Evolutionary conservation across 805 yeast genomes (phyloP).

Genomic region (Teunomyces tritomae): DNA sequence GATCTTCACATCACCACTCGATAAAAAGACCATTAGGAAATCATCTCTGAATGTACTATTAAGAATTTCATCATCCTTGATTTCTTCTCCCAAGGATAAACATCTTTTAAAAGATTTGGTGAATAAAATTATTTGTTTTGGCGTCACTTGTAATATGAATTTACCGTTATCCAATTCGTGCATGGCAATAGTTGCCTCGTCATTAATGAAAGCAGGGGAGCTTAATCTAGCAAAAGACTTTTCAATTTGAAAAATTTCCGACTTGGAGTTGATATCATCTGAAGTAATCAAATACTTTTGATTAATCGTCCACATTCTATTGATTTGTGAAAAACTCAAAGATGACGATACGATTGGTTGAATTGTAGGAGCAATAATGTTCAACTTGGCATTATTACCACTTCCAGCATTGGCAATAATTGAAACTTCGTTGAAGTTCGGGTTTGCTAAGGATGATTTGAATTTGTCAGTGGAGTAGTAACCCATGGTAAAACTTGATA

Average conservation of each 20-base stretch:
- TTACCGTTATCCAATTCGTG: conserved; percentile 56
- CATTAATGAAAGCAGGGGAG: conserved; percentile 60
- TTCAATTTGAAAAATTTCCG: conserved; percentile 65
- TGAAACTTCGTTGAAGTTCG: conserved; percentile 63
- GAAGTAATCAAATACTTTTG: conserved; percentile 70
- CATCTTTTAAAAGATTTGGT: conserved; percentile 55
- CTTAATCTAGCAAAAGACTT: conserved; percentile 61
- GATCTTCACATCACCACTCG: conserved; percentile 69
- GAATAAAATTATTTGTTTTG: conserved; percentile 60
- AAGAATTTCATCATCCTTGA: conserved; percentile 55
- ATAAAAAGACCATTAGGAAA: conserved; percentile 57
- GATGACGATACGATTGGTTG: conserved; percentile 68
- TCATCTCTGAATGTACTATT: conserved; percentile 64
- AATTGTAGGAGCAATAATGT: conserved; percentile 63
- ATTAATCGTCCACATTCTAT: conserved; percentile 71
- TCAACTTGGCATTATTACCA: conserved; percentile 51
- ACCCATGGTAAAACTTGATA: conserved; percentile 66
- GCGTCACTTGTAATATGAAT: conserved; percentile 71
- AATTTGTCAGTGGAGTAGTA: conserved; percentile 51
- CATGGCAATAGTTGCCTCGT: conserved; percentile 63
- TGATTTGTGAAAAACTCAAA: conserved; percentile 67
- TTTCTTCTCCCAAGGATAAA: conserved; percentile 44
- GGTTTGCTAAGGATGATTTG: conserved; percentile 64
- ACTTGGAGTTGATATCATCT: conserved; percentile 58
- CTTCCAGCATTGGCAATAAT: conserved; percentile 71